Percentiles rank a stretch among this genome's conserved stretches.
Evolutionary conservation across 78 protist species (phyloP).

Genomic region (Speleostelium caveatum): DNA sequence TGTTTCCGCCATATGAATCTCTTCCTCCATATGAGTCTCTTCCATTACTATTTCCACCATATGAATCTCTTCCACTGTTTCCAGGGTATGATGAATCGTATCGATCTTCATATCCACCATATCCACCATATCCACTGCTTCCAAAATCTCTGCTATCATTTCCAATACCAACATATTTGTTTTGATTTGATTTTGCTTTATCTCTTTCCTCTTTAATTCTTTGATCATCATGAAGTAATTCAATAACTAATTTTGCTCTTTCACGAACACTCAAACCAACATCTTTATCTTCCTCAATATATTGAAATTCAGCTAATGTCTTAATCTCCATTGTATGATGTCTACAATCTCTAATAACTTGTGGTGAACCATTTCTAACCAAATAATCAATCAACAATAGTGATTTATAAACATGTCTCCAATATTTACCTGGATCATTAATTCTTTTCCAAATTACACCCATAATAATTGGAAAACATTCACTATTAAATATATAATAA

Average conservation of each 20-base stretch:
- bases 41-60: conserved; percentile 4
- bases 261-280: conserved; percentile 85
- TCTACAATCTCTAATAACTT: conserved; percentile 81
- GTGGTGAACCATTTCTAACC: conserved; percentile 80
- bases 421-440: conserved; percentile 83
- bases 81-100: conserved; percentile 17
- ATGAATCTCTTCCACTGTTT: conserved; percentile 10
- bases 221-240: conserved; percentile 78
- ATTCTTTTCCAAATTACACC: conserved; percentile 82
- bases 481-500: conserved; percentile 9
- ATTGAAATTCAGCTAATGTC: conserved; percentile 78
- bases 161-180: conserved; percentile 84
- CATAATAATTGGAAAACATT: conserved; percentile 82
- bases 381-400: conserved; percentile 77
- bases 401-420: conserved; percentile 86
- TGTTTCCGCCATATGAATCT: conserved; percentile 5
- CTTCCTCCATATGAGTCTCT: not conserved
- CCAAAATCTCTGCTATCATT: conserved; percentile 44
- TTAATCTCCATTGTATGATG: conserved; percentile 80
- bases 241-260: conserved; percentile 77
- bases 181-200: conserved; percentile 71
- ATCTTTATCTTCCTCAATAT: conserved; percentile 83
- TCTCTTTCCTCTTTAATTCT: conserved; percentile 78
- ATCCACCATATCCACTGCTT: conserved; percentile 6
- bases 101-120: conserved; percentile 18